Evolutionary conservation across 2,329 filamentous ascomycete genomes (phyloP), one percentile per base, ranked within the genome.

Genomic region (Juglanconis oblonga): DNA sequence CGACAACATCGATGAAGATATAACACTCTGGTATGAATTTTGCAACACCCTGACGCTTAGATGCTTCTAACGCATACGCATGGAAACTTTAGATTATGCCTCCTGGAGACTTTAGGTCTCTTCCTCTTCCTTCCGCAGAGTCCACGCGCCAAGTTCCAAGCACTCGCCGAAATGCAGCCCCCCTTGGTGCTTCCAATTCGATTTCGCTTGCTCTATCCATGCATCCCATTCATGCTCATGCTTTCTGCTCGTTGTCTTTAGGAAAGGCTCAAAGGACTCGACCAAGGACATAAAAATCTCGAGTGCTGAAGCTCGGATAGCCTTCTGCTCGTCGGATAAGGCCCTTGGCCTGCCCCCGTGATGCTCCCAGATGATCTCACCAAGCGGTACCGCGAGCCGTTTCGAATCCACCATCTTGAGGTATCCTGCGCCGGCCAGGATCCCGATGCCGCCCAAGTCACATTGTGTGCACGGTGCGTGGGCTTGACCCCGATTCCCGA

Each of bases 151-250:
- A 11, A 64, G 11, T 33, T 64, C 62, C 3, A 64, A 72, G 69
- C 84, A 87, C 69, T 88, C 86, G 45, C 86, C 85, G 63, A 77
- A 82, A 35, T 78, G 76, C 35, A 81, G 77, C 31, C 82, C 81
- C 47, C 79, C 80, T 57, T 85, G 80, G 67, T 87, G 79, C 63
- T 87, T 76, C 68, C 88, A 72, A 67, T 85, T 81, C 13, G 77
- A 72, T 73, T 83, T 86, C 79, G 88, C 82, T 59, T 77, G 79
- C 13, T 81, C 77, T 80, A 84, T 87, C 85, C 85, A 88, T 40
- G 81, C 74, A 68, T 85, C 81, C 85, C 85, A 89, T 67, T 88
- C 85, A 63, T 87, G 83, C 58, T 80, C 76, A 61, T 81, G 82
- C 74, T 87, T 87, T 5, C 80, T 82, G 61, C 84, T 87, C 51